Base-by-base conservation (phyloP, 73 alveolate genomes). In the Tetrahymena elliotti region DNA sequence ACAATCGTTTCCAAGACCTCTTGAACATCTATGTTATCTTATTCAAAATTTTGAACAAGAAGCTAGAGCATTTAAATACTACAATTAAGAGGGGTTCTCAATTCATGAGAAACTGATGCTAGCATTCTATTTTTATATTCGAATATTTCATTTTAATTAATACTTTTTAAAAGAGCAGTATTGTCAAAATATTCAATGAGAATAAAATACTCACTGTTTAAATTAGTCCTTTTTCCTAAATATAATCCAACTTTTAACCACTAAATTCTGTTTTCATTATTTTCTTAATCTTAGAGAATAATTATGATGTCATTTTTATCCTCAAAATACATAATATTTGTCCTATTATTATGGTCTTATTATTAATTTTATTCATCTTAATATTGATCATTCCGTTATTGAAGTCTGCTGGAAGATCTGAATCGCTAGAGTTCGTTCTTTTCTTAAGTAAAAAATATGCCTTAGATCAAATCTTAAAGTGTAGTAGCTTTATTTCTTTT, bases 81-180 rank as follows among this genome's bases (percentile, higher is more conserved):
- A 38, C 92, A 82, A n/a, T 40, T 47, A 24, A 52, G 38, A 10
- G 96, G 93, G 15, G 94, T 93, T 35, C 97, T 93, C 24, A 36
- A 31, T 47, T 93, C 96, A 93, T 95, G 96, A 11, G 96, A 94
- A 12, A 83, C 36, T 24, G 96, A 84, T 40, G 94, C 93, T 35
- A 83, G 22, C 35, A 94, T 38, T 33, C 53, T 38, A 24, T 53
- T 40, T 52, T 93, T 33, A 93, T 93, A 93, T 35, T 93, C 88
- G n/a, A 68, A 68, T 22, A 68, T 68, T 0, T 68, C 88, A 6
- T 68, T 68, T 68, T 68, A n/a, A 24, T 10, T 24, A 18, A 68
- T 68, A 68, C 33, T 68, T 68, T 18, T 68, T n/a, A 68, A 31
- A 4, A 68, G 36, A 27, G 34, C 20, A 68, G 34, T 68, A n/a